These are phyloP conservation scores for Botryotinia narcissicola DNA, from an alignment of 2,329 filamentous ascomycete species.

Conservation along the genomic window DNA sequence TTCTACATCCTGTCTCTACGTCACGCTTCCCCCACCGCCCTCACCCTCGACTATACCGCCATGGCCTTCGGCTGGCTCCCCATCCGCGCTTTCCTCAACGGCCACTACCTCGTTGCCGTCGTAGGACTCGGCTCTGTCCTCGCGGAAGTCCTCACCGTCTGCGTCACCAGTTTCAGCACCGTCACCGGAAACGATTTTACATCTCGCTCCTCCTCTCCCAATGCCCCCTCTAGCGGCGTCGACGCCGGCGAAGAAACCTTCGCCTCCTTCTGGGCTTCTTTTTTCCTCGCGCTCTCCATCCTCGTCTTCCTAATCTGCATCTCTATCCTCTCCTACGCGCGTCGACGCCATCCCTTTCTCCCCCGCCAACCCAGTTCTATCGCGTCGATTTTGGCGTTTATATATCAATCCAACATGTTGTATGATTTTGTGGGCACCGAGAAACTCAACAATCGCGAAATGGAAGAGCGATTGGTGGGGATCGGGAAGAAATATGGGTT, in stretches of 20 bases:
- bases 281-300: constrained; percentile 60
- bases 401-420: constrained; percentile 79
- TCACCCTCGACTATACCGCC: constrained; percentile 71
- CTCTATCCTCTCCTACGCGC: constrained; percentile 57
- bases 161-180: constrained; percentile 62
- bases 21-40: constrained; percentile 61
- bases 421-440: constrained; percentile 71
- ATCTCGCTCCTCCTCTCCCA: background rate
- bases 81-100: constrained; percentile 59
- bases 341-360: constrained; percentile 67
- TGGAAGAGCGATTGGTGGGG: constrained; percentile 58
- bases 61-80: constrained; percentile 67
- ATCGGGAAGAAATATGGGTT: constrained; percentile 69
- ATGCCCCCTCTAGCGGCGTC: background rate
- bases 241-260: constrained; percentile 58
- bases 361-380: constrained; percentile 79
- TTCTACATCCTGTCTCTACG: constrained; percentile 68
- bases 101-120: constrained; percentile 63
- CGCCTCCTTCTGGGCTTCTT: constrained; percentile 64
- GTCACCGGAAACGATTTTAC: constrained; percentile 63
- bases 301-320: constrained; percentile 57
- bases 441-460: constrained; percentile 52
- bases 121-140: constrained; percentile 70
- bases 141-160: constrained; percentile 69
- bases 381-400: constrained; percentile 70